Evolutionary conservation across 805 yeast species (phyloP).

Genomic region (Vanderwaltozyma polyspora): DNA sequence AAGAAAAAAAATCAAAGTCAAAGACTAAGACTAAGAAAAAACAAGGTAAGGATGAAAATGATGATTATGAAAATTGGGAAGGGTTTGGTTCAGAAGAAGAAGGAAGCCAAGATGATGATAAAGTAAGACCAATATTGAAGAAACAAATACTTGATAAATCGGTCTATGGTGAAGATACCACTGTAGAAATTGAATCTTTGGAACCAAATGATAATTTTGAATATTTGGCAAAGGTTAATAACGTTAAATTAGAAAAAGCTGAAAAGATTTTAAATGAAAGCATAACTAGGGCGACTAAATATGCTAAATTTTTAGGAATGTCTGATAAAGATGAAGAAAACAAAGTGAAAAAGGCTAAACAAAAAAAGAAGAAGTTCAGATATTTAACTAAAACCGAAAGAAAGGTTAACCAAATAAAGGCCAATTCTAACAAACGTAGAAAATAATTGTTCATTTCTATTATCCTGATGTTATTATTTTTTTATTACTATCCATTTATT

Average conservation of each 20-base stretch:
- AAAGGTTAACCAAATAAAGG: constrained; percentile 42
- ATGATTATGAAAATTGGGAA: constrained; percentile 29
- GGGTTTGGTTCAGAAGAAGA: constrained; percentile 28
- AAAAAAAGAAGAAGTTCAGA: constrained; percentile 72
- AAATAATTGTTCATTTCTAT: constrained; percentile 6
- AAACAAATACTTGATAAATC: constrained; percentile 13
- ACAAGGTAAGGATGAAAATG: too few species aligned
- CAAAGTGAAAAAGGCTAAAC: constrained; percentile 15
- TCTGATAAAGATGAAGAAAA: constrained; percentile 30
- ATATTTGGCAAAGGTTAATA: constrained; percentile 49
- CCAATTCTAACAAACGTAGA: constrained; percentile 29
- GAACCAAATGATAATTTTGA: constrained; percentile 44
- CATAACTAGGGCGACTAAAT: constrained; percentile 68
- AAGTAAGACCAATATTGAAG: constrained; percentile 25
- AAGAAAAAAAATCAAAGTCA: constrained; percentile 9
- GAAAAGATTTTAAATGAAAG: constrained; percentile 63
- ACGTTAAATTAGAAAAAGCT: constrained; percentile 59
- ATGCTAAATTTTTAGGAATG: constrained; percentile 58
- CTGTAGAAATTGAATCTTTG: constrained; percentile 39
- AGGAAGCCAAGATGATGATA: constrained; percentile 11
- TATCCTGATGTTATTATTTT: background rate
- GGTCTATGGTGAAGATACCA: constrained; percentile 29
- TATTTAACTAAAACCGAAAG: constrained; percentile 78
- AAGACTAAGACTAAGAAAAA: background rate
- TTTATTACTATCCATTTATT: too few species aligned